Base-by-base conservation (phyloP, 2,329 filamentous ascomycete genomes). In the Sporothrix protearum region DNA sequence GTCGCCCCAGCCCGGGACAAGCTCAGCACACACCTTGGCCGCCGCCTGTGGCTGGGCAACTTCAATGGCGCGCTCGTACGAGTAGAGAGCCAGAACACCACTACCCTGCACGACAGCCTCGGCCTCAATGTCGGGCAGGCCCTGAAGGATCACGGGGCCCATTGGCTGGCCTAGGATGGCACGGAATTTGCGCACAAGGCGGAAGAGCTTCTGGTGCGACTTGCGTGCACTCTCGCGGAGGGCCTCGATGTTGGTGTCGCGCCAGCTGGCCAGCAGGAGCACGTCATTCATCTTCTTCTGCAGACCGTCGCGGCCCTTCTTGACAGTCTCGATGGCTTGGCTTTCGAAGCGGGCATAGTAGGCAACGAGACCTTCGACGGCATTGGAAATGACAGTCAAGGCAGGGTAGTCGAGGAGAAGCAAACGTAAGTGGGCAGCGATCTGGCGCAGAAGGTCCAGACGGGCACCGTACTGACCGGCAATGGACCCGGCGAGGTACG, bases 231-330 rank as follows among this genome's bases (percentile, higher is more conserved):
- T 98, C 78, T 97, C 94, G 75, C 91, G 88, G 19, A 99, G 83
- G 0, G 93, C 92, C 64, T 91, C 91, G 73, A 99, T 96, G 77
- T 98, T 99, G 28, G 93, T 97, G 76, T 99, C 96, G 79, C 97
- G 97, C 96, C 96, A 99, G 80, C 94, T 97, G 8, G 94, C 94
- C 76, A 99, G 84, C 69, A 97, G 88, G 19, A 99, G 87, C n/a
- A 97, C 90, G 76, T 98, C 92, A 78, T 92, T 95, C 86, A 98
- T 93, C 71, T 93, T 89, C 80, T 94, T 97, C 79, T 98, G 95
- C n/a, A 98, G 85, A 0, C 86, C 85, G 7, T 85, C 83, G 71
- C 93, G 88, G n/a, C 90, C 92, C 59, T 87, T 88, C 25, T 82
- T 82, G 47, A 97, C 85, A 0, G 85, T 82, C 73, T 93, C 90